Evolutionary conservation across 2,329 filamentous ascomycete genomes (phyloP).

Genomic region (Zymoseptoria brevis): DNA sequence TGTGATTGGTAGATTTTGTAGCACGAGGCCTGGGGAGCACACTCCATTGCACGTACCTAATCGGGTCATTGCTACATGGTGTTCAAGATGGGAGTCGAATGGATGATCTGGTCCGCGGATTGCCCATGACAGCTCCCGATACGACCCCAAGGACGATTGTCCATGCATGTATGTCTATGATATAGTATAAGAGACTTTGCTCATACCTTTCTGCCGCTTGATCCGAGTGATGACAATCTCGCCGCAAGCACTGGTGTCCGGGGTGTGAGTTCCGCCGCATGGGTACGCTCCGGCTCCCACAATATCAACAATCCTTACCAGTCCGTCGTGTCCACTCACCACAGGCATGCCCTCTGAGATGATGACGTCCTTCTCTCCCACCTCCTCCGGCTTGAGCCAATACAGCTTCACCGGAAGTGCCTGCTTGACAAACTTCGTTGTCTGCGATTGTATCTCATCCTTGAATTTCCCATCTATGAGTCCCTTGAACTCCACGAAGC

Average conservation of each 20-base stretch:
- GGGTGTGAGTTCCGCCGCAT: constrained; percentile 68
- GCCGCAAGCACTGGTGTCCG: constrained; percentile 50
- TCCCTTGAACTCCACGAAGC: constrained; percentile 60
- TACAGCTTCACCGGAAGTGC: constrained; percentile 55
- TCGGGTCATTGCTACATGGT: neutral
- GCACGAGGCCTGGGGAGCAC: neutral
- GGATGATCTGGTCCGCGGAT: neutral
- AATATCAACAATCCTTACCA: constrained; percentile 61
- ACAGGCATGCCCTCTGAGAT: constrained; percentile 8
- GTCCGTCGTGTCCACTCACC: constrained; percentile 37
- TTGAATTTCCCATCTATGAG: constrained; percentile 58
- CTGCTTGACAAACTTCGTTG: constrained; percentile 51
- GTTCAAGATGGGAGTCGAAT: neutral
- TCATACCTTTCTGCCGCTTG: constrained; percentile 54
- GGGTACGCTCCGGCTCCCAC: constrained; percentile 62
- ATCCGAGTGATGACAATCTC: constrained; percentile 60
- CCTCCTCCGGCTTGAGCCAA: constrained; percentile 50
- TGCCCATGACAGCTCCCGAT: neutral
- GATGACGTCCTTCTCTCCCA: constrained; percentile 13
- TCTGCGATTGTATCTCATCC: constrained; percentile 51
- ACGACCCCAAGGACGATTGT: neutral
- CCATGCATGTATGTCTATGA: neutral
- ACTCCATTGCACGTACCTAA: neutral
- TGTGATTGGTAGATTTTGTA: neutral
- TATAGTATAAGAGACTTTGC: constrained; percentile 44